phyloP scores from a whole-genome alignment of 23 red algal genomes.

The Chondrus crispus region DNA sequence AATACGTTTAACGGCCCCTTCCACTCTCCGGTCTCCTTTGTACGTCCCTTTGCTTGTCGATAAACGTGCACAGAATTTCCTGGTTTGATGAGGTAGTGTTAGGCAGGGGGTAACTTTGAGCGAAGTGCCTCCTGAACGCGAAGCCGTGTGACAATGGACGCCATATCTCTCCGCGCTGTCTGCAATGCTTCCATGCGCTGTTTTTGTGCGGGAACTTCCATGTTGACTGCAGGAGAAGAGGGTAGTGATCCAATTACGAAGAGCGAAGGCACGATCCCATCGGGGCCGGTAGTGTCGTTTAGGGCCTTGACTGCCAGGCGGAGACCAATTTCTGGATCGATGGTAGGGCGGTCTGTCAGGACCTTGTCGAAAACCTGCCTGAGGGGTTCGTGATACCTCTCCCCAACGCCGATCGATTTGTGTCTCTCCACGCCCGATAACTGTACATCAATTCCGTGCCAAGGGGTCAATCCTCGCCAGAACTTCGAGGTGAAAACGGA shows the following conservation, averaged over 20 bases:
- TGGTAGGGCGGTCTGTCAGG: not conserved
- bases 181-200: not conserved
- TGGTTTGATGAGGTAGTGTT: not conserved
- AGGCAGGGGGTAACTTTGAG: not conserved
- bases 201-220: not conserved
- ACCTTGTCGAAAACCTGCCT: not conserved
- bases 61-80: not conserved
- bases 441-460: not conserved
- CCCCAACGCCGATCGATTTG: slow-evolving; percentile 2
- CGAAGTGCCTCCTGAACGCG: not conserved
- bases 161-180: not conserved
- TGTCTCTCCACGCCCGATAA: not conserved
- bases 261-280: slow-evolving; percentile 10
- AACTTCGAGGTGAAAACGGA: not conserved
- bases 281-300: slow-evolving; percentile 9
- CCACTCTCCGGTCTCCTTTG: not conserved
- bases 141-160: not conserved
- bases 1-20: not conserved
- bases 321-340: not conserved
- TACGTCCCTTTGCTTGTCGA: not conserved
- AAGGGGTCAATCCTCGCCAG: not conserved
- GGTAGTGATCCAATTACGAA: not conserved
- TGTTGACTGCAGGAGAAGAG: not conserved
- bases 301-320: not conserved
- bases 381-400: not conserved